Conservation (phyloP, 1,139 yeast species). For the Citeromyces hawaiiensis region DNA sequence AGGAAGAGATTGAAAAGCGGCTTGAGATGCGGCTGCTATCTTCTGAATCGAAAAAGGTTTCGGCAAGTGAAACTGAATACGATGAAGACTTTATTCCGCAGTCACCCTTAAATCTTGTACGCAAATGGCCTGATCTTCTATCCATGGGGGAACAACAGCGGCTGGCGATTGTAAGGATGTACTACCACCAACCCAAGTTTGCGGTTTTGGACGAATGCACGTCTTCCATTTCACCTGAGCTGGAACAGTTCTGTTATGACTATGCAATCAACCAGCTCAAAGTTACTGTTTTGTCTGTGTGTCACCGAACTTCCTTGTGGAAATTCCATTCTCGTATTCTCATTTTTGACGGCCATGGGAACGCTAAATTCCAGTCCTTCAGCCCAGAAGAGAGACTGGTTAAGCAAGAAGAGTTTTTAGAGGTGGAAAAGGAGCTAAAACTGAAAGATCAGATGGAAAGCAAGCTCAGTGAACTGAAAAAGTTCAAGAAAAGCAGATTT, state of each 20-base stretch:
- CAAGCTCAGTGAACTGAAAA: constrained; percentile 12
- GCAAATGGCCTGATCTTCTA: constrained; percentile 84
- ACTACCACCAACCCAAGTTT: constrained; percentile 82
- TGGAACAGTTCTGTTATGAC: constrained; percentile 82
- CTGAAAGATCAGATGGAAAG: constrained; percentile 11
- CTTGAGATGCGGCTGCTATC: constrained; percentile 2
- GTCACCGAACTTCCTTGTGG: constrained; percentile 90
- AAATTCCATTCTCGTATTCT: constrained; percentile 75
- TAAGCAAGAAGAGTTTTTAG: constrained; percentile 16
- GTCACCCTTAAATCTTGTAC: constrained; percentile 45
- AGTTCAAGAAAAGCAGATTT: constrained; percentile 6
- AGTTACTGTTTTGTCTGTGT: constrained; percentile 78
- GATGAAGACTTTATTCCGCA: constrained; percentile 20
- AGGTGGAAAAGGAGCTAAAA: constrained; percentile 14
- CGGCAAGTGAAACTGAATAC: constrained; percentile 8
- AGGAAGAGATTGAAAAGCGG: constrained; percentile 4
- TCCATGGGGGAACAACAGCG: constrained; percentile 90
- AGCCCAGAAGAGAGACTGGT: constrained; percentile 15
- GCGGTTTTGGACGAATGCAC: constrained; percentile 96
- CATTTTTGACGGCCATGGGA: constrained; percentile 32
- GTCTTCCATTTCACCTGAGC: constrained; percentile 81
- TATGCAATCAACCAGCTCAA: constrained; percentile 66
- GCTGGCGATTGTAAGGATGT: constrained; percentile 86
- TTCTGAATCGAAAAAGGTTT: not conserved
- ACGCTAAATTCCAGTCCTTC: constrained; percentile 14